A percentile compares a stretch with the other conserved stretches of the same genome.
Conservation (phyloP, 1,139 yeast species). For the Scheffersomyces stambukii region DNA sequence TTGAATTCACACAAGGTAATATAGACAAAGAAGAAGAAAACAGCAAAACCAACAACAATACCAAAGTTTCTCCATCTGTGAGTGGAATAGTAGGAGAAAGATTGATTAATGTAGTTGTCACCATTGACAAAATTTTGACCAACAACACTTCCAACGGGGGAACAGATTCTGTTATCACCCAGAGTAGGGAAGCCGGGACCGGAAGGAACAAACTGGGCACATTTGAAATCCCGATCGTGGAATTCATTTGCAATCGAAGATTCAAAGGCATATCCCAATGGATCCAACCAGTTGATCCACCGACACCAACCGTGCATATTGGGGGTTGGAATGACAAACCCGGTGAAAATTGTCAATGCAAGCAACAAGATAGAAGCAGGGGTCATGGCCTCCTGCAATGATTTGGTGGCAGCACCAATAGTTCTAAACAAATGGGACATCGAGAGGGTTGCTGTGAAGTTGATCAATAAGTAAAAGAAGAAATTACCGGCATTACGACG, state of each 20-base stretch:
- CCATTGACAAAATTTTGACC: slow-evolving; percentile 59
- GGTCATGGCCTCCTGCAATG: slow-evolving; percentile 56
- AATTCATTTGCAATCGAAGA: slow-evolving; percentile 51
- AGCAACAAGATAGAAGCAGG: slow-evolving; percentile 53
- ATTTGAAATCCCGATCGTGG: slow-evolving; percentile 45
- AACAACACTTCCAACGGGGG: slow-evolving; percentile 58
- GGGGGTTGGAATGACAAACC: slow-evolving; percentile 54
- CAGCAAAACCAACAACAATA: slow-evolving; percentile 52
- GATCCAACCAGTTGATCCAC: slow-evolving; percentile 58
- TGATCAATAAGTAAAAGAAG: slow-evolving; percentile 47
- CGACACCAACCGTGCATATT: slow-evolving; percentile 59
- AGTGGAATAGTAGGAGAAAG: slow-evolving; percentile 46
- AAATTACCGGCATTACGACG: slow-evolving; percentile 54
- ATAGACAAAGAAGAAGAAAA: slow-evolving; percentile 55
- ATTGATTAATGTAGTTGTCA: slow-evolving; percentile 43
- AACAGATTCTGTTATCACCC: slow-evolving; percentile 46
- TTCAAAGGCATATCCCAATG: slow-evolving; percentile 54
- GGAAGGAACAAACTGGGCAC: slow-evolving; percentile 42
- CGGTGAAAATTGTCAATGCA: slow-evolving; percentile 52
- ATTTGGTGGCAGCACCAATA: slow-evolving; percentile 52
- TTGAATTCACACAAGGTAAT: slow-evolving; percentile 59
- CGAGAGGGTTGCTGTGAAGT: slow-evolving; percentile 41
- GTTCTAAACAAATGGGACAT: slow-evolving; percentile 58
- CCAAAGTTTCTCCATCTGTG: slow-evolving; percentile 90
- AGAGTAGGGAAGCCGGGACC: slow-evolving; percentile 39